phyloP scores from a whole-genome alignment of 257 asterid genomes.

The Marsdenia floribunda region DNA sequence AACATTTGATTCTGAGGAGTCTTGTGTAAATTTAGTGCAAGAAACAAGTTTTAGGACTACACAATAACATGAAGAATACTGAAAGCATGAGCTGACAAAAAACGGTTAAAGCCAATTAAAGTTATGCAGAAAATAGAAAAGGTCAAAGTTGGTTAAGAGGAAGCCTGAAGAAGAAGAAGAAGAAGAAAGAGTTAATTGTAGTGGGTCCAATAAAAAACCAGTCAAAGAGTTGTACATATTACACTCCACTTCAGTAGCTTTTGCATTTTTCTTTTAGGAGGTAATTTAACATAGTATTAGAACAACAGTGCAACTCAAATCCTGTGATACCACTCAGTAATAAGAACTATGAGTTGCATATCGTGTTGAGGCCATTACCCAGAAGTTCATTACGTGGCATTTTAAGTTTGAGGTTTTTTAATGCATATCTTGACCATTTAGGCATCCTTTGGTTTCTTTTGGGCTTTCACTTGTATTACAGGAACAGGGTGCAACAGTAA shows the following conservation, averaged over 20 bases:
- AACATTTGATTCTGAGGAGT: neutral
- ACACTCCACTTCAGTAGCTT: neutral
- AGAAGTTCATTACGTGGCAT: neutral
- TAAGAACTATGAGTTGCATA: neutral
- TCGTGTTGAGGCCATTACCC: neutral
- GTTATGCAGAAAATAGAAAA: no score
- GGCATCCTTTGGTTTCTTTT: neutral
- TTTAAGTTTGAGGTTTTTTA: neutral
- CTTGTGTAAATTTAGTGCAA: neutral
- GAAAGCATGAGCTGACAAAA: slow-evolving; percentile 6
- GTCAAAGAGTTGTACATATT: neutral
- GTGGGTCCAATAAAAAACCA: neutral
- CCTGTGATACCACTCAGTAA: neutral
- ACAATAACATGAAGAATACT: neutral
- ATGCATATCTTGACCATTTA: neutral
- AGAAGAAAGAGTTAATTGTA: neutral
- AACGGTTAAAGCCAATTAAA: neutral
- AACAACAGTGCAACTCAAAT: neutral
- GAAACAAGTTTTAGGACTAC: neutral
- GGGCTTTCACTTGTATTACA: neutral
- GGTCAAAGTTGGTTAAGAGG: no score
- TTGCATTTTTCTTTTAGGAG: neutral
- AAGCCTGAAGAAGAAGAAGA: neutral
- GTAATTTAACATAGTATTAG: neutral
- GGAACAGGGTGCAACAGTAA: neutral